Base-by-base conservation (phyloP, 163 green algal species). In the Chlamydomonas reinhardtii region DNA sequence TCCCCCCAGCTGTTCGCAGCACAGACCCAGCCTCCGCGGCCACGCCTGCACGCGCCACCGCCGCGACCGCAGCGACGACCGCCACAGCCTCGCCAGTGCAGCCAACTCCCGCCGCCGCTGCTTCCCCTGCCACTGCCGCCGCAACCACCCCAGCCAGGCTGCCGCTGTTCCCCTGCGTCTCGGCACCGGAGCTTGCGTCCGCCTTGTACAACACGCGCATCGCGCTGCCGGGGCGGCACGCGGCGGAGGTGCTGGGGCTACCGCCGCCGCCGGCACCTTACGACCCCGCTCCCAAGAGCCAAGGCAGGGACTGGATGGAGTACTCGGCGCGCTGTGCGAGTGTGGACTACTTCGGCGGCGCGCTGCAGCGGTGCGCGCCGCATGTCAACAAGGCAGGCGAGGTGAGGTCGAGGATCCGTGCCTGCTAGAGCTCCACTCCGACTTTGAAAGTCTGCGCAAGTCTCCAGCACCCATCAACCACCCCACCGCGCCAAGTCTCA, bases 171-270 rank as follows among this genome's bases (percentile, higher is more conserved):
- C 78, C 78, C 17, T 34, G 52, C 52, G 31, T 19, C 29, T 62
- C 32, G 2, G 37, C 32, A 2, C 68, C 78, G 11, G n/a, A 71
- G 22, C 24, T 85, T 5, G 22, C 29, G 22, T 64, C 68, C 12
- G 19, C 34, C 4, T 14, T 22, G 6, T 85, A 85, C 78, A 77
- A 77, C 52, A 77, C 68, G 12, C 80, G 56, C 29, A 79, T 86
- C 56, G 2, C 4, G 17, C 70, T 86, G 29, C 80, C 80, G 6
- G 80, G 80, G 32, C 54, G 17, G 1, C 80, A 86, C 70, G 31
- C 43, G 52, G 80, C 80, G 25, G 20, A 34, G 39, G 14, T 32
- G 70, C 80, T 79, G 69, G 80, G 80, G 17, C 68, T 86, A 35
- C 80, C 69, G 70, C 69, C 54, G 34, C 70, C 70, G 56, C 70